Evolutionary conservation across 2,329 filamentous ascomycete species (phyloP), one percentile per base, ranked within the genome.

Genomic region (Ramularia collo-cygni): DNA sequence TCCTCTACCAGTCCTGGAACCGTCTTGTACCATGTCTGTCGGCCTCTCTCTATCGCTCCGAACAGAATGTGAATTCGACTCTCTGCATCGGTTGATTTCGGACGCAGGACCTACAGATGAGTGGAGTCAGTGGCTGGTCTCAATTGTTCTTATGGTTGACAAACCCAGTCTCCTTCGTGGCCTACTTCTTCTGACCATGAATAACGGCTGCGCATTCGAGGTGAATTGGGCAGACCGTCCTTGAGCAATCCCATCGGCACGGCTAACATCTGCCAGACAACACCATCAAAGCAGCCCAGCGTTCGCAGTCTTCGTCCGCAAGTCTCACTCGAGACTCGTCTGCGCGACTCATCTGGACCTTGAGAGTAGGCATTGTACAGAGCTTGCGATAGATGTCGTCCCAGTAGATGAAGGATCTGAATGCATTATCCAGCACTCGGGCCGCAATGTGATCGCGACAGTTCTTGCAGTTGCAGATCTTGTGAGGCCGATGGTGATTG

Each of bases 321-420:
- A 64, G 54, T 0, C 47, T 15, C 1, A 72, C 15, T 1, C 64
- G 44, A 3, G 45, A 54, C 1, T 57, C 40, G 5, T 71, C 53
- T 3, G 72, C 57, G 4, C 62, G 56, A 8, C 61, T 50, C 67
- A 71, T 70, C 18, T 72, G 62, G 2, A 33, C 30, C 4, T 48
- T 41, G 16, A 56, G 42, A 2, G 45, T 18, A 3, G 46, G 40
- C 50, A 55, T 52, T 2, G 27, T 13, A 2, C 34, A 19, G 8
- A 54, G 39, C 6, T 40, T 35, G 12, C 39, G 17, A 24, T 44
- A 26, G 12, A 54, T 48, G 4, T 44, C 42, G 14, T 54, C 46
- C 47, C 46, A 52, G 16, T 50, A 38, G 13, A 55, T 34, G 26
- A 50, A 43, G 16, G 28, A 26, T 19, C 32, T 41, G 26, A 48